phyloP scores from a whole-genome alignment of 805 yeast species.

The Monosporozyma aerobia region DNA sequence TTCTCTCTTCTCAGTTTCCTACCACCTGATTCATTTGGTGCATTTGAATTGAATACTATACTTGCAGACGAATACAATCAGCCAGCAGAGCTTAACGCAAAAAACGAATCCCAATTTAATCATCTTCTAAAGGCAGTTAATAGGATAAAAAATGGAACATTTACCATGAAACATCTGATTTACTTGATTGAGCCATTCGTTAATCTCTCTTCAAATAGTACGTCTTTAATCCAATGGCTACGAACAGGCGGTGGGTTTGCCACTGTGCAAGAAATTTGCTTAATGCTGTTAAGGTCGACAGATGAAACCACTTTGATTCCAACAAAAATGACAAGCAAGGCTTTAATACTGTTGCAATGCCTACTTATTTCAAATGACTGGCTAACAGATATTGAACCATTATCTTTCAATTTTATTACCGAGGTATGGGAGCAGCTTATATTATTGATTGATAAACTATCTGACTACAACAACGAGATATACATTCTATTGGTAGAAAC shows the following conservation, averaged over 20 bases:
- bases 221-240: slow-evolving; percentile 17
- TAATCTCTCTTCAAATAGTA: slow-evolving; percentile 3
- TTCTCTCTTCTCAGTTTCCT: neutral
- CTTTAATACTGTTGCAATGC: slow-evolving; percentile 19
- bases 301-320: slow-evolving; percentile 21
- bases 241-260: slow-evolving; percentile 15
- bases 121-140: slow-evolving; percentile 15
- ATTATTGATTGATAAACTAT: slow-evolving; percentile 13
- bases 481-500: slow-evolving; percentile 20
- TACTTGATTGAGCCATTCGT: slow-evolving; percentile 17
- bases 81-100: neutral
- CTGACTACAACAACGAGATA: slow-evolving; percentile 19
- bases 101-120: slow-evolving; percentile 6
- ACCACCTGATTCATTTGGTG: slow-evolving; percentile 1
- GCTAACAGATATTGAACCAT: neutral
- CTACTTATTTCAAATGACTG: slow-evolving; percentile 7
- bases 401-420: slow-evolving; percentile 6
- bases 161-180: slow-evolving; percentile 22
- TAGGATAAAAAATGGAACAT: slow-evolving; percentile 22
- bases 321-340: slow-evolving; percentile 19
- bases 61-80: neutral
- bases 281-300: slow-evolving; percentile 19
- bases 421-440: slow-evolving; percentile 18
- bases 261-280: slow-evolving; percentile 12
- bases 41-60: neutral